Conservation (phyloP, 1,284 basidiomycete genomes). For the Cryptococcus wingfieldii region DNA sequence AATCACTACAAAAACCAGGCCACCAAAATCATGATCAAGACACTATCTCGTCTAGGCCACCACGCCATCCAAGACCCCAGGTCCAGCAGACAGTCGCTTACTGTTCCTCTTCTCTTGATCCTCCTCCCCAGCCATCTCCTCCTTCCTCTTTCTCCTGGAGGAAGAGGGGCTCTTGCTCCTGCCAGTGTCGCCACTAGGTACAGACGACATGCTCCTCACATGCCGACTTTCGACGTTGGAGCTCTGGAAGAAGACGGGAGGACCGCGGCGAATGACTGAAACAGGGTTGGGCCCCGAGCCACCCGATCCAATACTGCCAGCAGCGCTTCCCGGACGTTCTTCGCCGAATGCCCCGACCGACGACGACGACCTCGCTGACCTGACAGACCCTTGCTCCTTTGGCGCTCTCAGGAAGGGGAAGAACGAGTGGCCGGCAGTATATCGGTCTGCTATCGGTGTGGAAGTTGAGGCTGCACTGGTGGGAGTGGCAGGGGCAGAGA, state of each 20-base stretch:
- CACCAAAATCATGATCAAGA: neutral
- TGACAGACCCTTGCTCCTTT: conserved; percentile 1
- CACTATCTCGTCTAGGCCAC: conserved; percentile 1
- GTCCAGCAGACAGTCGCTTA: conserved; percentile 25
- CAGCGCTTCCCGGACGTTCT: neutral
- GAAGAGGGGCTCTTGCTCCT: neutral
- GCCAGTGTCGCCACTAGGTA: neutral
- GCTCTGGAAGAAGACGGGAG: conserved; percentile 40
- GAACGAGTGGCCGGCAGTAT: conserved; percentile 23
- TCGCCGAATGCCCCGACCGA: neutral
- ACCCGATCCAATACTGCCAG: neutral
- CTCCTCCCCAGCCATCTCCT: conserved; percentile 17
- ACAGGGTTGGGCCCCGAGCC: conserved; percentile 27
- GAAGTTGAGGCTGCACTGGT: conserved; percentile 11
- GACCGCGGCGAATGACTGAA: conserved; percentile 26
- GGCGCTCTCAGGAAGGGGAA: conserved; percentile 21
- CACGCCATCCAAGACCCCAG: conserved; percentile 13
- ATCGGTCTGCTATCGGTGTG: conserved; percentile 48
- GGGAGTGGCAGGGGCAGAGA: conserved; percentile 13
- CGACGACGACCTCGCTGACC: too few relatives aligned
- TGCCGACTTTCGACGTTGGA: conserved; percentile 9
- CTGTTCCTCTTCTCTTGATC: conserved; percentile 21
- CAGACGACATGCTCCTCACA: conserved; percentile 5
- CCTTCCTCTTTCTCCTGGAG: conserved; percentile 27
- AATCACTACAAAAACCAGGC: neutral